Percentiles rank a stretch among this genome's conserved stretches.
phyloP scores from a whole-genome alignment of 1,139 yeast genomes.

The Kodamaea plutei region DNA sequence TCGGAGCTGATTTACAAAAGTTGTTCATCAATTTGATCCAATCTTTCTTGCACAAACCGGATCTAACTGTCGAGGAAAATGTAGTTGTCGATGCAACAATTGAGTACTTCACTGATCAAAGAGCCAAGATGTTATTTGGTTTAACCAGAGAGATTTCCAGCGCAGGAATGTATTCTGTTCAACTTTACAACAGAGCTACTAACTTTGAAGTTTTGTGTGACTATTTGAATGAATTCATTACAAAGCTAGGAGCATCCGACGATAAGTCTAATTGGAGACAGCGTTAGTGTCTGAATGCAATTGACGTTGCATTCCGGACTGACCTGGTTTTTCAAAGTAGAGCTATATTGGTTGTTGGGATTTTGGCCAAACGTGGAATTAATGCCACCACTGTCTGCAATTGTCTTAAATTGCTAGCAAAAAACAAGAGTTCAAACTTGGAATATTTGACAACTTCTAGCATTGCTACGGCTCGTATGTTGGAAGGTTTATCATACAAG shows the following conservation, averaged over 20 bases:
- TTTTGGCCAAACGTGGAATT: constrained; percentile 60
- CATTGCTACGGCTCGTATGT: constrained; percentile 55
- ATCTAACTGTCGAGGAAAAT: constrained; percentile 42
- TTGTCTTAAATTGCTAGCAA: constrained; percentile 31
- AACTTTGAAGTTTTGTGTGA: constrained; percentile 66
- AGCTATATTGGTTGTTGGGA: constrained; percentile 70
- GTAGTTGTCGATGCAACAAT: constrained; percentile 49
- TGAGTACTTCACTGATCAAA: constrained; percentile 60
- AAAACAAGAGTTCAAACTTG: constrained; percentile 27
- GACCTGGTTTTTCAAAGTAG: constrained; percentile 67
- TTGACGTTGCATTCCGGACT: constrained; percentile 59
- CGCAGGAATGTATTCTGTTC: constrained; percentile 26
- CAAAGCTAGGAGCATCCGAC: constrained; percentile 46
- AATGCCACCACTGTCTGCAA: constrained; percentile 56
- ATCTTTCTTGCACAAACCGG: constrained; percentile 61
- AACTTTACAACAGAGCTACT: constrained; percentile 44
- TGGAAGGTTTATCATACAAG: constrained; percentile 55
- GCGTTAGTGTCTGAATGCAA: constrained; percentile 65
- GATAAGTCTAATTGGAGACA: constrained; percentile 60
- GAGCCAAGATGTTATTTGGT: constrained; percentile 75
- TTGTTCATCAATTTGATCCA: constrained; percentile 68
- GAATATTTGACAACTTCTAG: constrained; percentile 34
- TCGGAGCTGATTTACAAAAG: constrained; percentile 64
- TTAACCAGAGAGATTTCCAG: constrained; percentile 57
- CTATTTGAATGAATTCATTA: constrained; percentile 50